Evolutionary conservation across 1,284 basidiomycete species (phyloP).

Genomic region (Cutaneotrichosporon cavernicola): DNA sequence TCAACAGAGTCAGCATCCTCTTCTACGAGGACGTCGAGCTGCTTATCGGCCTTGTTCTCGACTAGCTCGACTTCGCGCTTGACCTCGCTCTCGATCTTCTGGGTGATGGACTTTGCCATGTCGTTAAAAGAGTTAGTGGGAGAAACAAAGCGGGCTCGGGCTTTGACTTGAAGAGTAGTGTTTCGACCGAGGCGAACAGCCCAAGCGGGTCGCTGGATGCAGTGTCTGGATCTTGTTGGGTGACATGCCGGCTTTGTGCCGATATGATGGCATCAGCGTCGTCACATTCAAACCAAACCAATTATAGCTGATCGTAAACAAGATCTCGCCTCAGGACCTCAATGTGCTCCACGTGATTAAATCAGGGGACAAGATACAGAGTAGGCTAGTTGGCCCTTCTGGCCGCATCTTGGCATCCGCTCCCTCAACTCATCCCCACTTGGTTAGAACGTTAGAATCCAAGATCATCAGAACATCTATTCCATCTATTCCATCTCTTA

Average conservation of each 20-base stretch:
- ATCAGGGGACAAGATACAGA: not conserved
- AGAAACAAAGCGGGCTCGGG: too few species aligned
- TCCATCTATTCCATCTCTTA: not conserved
- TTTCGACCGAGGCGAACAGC: not conserved
- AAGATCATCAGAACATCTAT: not conserved
- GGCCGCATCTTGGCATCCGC: not conserved
- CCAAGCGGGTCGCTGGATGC: not conserved
- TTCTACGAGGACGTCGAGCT: conserved; percentile 10
- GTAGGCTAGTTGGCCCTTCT: too few species aligned
- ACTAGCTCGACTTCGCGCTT: conserved; percentile 7
- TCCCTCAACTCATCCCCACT: not conserved
- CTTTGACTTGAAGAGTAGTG: too few species aligned
- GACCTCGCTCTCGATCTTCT: conserved; percentile 6
- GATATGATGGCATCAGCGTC: not conserved
- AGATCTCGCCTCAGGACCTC: not conserved
- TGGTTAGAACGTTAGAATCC: too few species aligned
- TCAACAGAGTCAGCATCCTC: conserved; percentile 50
- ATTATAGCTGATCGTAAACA: not conserved
- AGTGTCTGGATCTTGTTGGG: too few species aligned
- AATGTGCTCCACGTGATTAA: not conserved
- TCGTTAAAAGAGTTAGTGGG: not conserved
- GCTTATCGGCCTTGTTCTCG: conserved; percentile 11
- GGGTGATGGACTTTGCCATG: conserved; percentile 2
- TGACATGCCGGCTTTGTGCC: not conserved
- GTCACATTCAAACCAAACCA: not conserved